Evolutionary conservation across 805 yeast genomes (phyloP), one percentile per base, ranked within the genome.

Genomic region (Blastobotrys peoriensis): DNA sequence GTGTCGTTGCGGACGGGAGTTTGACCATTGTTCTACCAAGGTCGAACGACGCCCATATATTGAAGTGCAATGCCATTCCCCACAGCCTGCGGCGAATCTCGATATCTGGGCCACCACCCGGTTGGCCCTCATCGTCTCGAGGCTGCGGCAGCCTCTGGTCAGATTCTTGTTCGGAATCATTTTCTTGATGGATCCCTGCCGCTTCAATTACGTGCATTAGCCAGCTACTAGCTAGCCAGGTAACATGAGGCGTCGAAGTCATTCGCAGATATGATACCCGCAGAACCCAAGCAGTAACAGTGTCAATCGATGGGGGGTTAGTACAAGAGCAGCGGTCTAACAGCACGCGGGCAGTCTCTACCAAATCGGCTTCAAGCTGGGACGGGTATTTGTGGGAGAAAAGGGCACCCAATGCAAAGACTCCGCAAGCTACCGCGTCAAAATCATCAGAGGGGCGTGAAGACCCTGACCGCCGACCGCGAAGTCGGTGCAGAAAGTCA

Each of bases 141-240:
- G 30, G 8, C 10, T 25, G 30, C n/a, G n/a, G n/a, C n/a, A n/a
- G n/a, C n/a, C n/a, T n/a, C n/a, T n/a, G n/a, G n/a, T n/a, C n/a
- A n/a, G n/a, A n/a, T n/a, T n/a, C n/a, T n/a, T n/a, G n/a, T n/a
- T n/a, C n/a, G 8, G 30, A 25, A 13, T 15, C 19, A 5, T 36
- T n/a, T 17, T 36, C 38, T 13, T n/a, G 25, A 36, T 36, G 38
- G 5, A 36, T 17, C 5, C 38, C 38, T 8, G 38, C 21, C 10
- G 38, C 38, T 13, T 36, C 38, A 5, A 36, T 36, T 5, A 36
- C 38, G 17, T 36, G 38, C 38, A 36, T 36, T 10, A 17, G 20
- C 10, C 19, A 15, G n/a, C 38, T n/a, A 20, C 38, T 36, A 13
- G 38, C 38, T 20, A 36, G 17, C 38, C 38, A 36, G 22, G 38